A percentile compares a stretch with the other conserved stretches of the same genome.
These are phyloP conservation scores for Physocladia obscura DNA, from an alignment of 192 early-diverging fungal genomes.

Conservation along the genomic window DNA sequence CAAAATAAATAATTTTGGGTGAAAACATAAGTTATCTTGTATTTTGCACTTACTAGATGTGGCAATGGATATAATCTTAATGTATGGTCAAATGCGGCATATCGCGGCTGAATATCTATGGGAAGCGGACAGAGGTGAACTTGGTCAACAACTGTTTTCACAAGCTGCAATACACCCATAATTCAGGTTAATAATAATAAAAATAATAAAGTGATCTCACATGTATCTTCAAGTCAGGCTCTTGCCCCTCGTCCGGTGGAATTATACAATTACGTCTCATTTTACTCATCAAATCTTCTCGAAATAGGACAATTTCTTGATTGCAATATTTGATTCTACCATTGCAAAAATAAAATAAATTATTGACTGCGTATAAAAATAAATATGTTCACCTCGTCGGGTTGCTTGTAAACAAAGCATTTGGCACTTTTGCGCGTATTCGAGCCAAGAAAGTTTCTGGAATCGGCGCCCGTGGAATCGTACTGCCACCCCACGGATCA, in stretches of 20 bases:
- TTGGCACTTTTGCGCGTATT: constrained; percentile 57
- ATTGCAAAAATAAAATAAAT: not conserved
- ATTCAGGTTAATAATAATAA: not conserved
- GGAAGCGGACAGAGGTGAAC: constrained; percentile 83
- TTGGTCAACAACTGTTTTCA: constrained; percentile 81
- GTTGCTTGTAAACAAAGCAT: constrained; percentile 73
- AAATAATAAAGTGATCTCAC: constrained; percentile 5
- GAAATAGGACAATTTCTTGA: constrained; percentile 87
- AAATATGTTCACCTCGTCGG: constrained; percentile 69
- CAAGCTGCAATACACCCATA: constrained; percentile 51
- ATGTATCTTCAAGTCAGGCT: constrained; percentile 33
- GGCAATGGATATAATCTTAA: constrained; percentile 86
- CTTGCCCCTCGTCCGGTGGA: constrained; percentile 45
- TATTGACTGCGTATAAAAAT: not conserved
- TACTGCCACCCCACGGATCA: constrained; percentile 76
- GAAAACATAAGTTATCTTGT: too few relatives aligned
- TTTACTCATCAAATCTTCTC: constrained; percentile 78
- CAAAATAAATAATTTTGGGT: too few relatives aligned
- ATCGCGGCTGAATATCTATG: constrained; percentile 69
- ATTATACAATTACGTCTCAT: constrained; percentile 75
- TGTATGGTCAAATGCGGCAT: constrained; percentile 81
- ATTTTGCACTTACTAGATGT: constrained; percentile 61
- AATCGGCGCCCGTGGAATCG: constrained; percentile 73
- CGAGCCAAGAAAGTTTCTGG: constrained; percentile 69
- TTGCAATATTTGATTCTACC: constrained; percentile 82